Evolutionary conservation across 345 rosid genomes (phyloP).

Genomic region (Arabis alpina): DNA sequence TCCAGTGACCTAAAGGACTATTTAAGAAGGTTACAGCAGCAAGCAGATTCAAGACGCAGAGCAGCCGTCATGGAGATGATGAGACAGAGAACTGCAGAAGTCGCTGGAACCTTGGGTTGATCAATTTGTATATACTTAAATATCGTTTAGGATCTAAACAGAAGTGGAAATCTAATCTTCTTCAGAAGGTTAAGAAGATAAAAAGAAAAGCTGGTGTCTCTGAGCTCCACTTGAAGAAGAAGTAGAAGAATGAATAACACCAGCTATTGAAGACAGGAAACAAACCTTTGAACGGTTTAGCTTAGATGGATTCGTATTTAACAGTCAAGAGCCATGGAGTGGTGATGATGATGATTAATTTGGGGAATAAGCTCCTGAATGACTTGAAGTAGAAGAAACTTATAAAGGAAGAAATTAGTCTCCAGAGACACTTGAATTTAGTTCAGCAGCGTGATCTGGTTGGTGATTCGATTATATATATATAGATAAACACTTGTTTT

Average conservation of each 20-base stretch:
- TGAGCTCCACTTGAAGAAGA: conserved; percentile 24
- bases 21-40: conserved; percentile 92
- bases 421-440: conserved; percentile 14
- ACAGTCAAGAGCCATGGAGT: conserved; percentile 14
- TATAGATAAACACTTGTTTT: not conserved
- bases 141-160: conserved; percentile 25
- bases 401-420: conserved; percentile 9
- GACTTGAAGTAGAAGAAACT: conserved; percentile 26
- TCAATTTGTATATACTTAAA: conserved; percentile 48
- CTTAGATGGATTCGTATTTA: conserved; percentile 17
- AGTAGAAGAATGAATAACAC: conserved; percentile 5
- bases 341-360: conserved; percentile 28
- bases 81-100: conserved; percentile 99
- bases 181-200: conserved; percentile 41
- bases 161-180: conserved; percentile 30
- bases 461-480: conserved; percentile 30
- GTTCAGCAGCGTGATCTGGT: conserved; percentile 32
- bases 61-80: conserved; percentile 99
- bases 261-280: conserved; percentile 18
- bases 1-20: conserved; percentile 95
- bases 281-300: not conserved
- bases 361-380: conserved; percentile 24
- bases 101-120: conserved; percentile 79
- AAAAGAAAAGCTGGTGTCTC: conserved; percentile 6
- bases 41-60: conserved; percentile 97